A percentile compares a stretch with the other conserved stretches of the same genome.
Conservation (phyloP, 2,329 filamentous ascomycete genomes). For the Pleoardoris graminearum region DNA sequence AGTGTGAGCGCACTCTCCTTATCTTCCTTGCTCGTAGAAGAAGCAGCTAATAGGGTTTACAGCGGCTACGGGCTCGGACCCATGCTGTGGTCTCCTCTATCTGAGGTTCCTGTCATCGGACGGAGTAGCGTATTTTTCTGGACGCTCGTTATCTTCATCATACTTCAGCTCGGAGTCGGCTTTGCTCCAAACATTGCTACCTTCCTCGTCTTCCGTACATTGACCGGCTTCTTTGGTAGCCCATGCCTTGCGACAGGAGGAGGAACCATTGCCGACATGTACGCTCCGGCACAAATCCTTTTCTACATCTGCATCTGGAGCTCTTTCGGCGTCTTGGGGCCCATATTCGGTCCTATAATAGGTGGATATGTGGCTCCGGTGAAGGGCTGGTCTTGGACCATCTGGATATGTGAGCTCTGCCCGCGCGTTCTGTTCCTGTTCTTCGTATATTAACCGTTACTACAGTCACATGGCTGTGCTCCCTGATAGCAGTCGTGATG, state of each 20-base stretch:
- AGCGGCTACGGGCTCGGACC: conserved; percentile 62
- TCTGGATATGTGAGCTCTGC: conserved; percentile 17
- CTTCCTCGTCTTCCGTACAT: conserved; percentile 55
- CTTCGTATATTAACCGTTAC: background rate
- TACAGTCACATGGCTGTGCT: conserved; percentile 15
- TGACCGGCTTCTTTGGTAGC: conserved; percentile 30
- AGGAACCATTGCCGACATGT: conserved; percentile 33
- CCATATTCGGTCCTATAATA: conserved; percentile 29
- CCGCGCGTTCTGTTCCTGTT: background rate
- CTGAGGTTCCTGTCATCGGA: conserved; percentile 59
- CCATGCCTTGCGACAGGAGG: conserved; percentile 32
- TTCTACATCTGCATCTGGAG: conserved; percentile 44
- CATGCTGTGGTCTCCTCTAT: conserved; percentile 56
- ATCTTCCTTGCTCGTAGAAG: background rate
- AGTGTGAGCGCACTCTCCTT: conserved; percentile 40
- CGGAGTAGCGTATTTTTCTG: conserved; percentile 48
- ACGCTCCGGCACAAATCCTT: conserved; percentile 35
- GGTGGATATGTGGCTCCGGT: conserved; percentile 25
- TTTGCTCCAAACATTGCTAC: conserved; percentile 62
- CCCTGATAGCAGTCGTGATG: conserved; percentile 9
- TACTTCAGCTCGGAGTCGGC: conserved; percentile 66
- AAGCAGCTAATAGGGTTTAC: background rate
- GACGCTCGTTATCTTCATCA: conserved; percentile 67
- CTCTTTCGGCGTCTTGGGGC: conserved; percentile 34
- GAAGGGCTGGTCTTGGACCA: conserved; percentile 29